phyloP scores from a whole-genome alignment of 1,284 basidiomycete genomes.

The Erythrobasidium hasegawianum region DNA sequence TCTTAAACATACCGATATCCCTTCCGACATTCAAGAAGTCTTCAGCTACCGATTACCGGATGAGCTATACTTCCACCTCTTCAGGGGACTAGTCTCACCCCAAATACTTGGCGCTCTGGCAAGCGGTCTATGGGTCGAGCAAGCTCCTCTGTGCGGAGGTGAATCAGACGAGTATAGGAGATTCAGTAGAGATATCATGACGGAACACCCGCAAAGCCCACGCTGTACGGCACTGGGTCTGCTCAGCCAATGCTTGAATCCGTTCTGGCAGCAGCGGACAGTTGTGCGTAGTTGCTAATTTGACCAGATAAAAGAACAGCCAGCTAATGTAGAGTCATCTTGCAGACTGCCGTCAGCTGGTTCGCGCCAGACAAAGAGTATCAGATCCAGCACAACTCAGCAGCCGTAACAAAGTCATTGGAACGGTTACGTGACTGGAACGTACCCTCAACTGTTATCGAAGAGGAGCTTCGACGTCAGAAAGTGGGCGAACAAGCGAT shows the following conservation, averaged over 20 bases:
- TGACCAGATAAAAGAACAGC: background rate
- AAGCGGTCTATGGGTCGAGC: conserved; percentile 72
- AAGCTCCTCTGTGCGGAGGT: conserved; percentile 87
- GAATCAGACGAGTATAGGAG: conserved; percentile 90
- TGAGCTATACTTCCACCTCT: conserved; percentile 94
- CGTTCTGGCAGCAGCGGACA: conserved; percentile 70
- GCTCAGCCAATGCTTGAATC: conserved; percentile 68
- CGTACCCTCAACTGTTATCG: conserved; percentile 77
- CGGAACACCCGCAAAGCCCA: conserved; percentile 81
- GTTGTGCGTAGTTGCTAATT: conserved; percentile 50
- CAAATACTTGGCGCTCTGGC: conserved; percentile 88
- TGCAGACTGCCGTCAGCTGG: conserved; percentile 53
- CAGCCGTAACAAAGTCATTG: conserved; percentile 76
- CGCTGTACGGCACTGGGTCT: conserved; percentile 84
- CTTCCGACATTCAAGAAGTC: conserved; percentile 85
- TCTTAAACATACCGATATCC: conserved; percentile 74
- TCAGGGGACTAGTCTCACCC: conserved; percentile 80
- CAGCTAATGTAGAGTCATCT: conserved; percentile 4
- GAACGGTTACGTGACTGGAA: conserved; percentile 90
- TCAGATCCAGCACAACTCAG: conserved; percentile 66
- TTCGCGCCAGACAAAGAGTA: conserved; percentile 49
- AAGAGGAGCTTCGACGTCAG: conserved; percentile 91
- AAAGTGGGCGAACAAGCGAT: conserved; percentile 62
- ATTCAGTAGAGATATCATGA: conserved; percentile 93
- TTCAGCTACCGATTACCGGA: conserved; percentile 93